These are phyloP conservation scores for Colletotrichum liriopes DNA, from an alignment of 2,329 filamentous ascomycete genomes.

Conservation along the genomic window DNA sequence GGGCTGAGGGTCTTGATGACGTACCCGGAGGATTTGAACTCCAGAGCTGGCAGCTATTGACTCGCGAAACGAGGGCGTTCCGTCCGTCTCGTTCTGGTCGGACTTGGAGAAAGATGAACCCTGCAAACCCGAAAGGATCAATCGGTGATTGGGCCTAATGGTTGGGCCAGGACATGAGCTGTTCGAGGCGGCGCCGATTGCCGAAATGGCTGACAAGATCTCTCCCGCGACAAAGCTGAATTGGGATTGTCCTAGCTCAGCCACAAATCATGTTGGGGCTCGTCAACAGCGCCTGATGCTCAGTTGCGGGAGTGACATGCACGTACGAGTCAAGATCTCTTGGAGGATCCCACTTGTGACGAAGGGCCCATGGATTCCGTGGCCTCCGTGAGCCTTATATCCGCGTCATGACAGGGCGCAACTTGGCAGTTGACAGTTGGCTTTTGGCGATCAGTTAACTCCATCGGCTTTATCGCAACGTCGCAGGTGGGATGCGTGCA, in stretches of 20 bases:
- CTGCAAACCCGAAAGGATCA: slow-evolving; percentile 23
- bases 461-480: background rate
- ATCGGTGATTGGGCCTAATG: slow-evolving; percentile 12
- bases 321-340: background rate
- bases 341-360: background rate
- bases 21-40: background rate
- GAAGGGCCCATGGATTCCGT: background rate
- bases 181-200: background rate
- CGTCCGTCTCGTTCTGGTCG: slow-evolving; percentile 1
- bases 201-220: slow-evolving; percentile 10
- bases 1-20: background rate
- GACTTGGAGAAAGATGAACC: slow-evolving; percentile 16
- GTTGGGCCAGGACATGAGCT: background rate
- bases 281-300: background rate
- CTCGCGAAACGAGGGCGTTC: background rate
- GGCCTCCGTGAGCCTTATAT: background rate
- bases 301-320: background rate
- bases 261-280: background rate
- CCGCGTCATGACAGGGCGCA: background rate
- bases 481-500: background rate
- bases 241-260: background rate
- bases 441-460: background rate
- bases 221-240: background rate
- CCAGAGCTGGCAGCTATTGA: background rate
- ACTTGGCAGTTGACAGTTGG: background rate